phyloP scores from a whole-genome alignment of 179 eudicot species.

The Pouteria campechiana region DNA sequence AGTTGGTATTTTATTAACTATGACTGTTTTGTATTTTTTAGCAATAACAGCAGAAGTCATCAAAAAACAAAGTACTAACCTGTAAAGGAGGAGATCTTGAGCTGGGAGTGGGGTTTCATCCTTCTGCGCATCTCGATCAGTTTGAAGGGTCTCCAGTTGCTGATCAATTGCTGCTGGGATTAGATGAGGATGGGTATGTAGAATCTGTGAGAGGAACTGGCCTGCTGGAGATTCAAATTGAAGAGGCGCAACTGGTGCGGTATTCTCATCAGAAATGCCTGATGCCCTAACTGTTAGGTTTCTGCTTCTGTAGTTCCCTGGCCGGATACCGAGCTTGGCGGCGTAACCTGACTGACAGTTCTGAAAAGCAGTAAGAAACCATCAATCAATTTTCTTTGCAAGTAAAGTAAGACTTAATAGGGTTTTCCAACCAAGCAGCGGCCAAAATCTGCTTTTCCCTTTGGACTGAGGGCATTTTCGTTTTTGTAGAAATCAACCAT shows the following conservation, averaged over 20 bases:
- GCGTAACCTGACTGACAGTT: conserved; percentile 26
- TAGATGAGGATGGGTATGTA: conserved; percentile 88
- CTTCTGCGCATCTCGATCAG: conserved; percentile 45
- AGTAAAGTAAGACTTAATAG: neutral
- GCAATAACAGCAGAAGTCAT: neutral
- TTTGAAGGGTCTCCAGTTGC: conserved; percentile 82
- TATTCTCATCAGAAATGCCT: conserved; percentile 38
- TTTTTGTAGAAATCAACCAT: neutral
- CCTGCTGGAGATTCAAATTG: conserved; percentile 78
- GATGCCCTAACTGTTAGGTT: conserved; percentile 52
- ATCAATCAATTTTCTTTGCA: neutral
- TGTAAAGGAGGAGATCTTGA: conserved; percentile 57
- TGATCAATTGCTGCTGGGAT: conserved; percentile 85
- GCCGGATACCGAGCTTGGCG: conserved; percentile 36
- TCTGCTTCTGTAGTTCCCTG: conserved; percentile 33
- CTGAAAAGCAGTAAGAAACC: conserved; percentile 17
- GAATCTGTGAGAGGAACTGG: conserved; percentile 62
- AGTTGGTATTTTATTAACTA: neutral
- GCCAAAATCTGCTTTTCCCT: neutral
- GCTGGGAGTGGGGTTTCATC: conserved; percentile 43
- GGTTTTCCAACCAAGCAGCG: neutral
- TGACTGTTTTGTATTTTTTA: neutral
- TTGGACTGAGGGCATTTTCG: neutral
- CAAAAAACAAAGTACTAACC: conserved; percentile 34
- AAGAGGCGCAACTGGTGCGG: conserved; percentile 65